Evolutionary conservation across 1,284 basidiomycete genomes (phyloP), one percentile per base, ranked within the genome.

Genomic region (Pisolithus thermaeus): DNA sequence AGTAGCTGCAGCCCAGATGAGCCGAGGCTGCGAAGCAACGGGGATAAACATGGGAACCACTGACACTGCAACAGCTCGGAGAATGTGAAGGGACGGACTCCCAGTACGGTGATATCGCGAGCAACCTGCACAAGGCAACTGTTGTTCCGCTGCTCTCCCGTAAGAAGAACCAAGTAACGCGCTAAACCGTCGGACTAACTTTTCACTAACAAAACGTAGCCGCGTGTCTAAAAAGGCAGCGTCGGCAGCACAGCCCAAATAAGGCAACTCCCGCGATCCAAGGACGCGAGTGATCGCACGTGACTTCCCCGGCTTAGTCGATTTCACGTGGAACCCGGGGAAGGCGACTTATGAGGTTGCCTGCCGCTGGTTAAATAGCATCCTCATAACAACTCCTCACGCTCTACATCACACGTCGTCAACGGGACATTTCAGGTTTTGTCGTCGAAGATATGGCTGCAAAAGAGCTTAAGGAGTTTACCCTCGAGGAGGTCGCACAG

Each of bases 401-500:
- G 12, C 16, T 8, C 30, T 4, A 11, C 11, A 35, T 30, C 30
- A 50, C 45, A 16, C 42, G 4, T 23, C 23, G 20, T 32, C 40
- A 38, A 35, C 41, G 6, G 23, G 16, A 44, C 51, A 38, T 28
- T 3, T 50, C 28, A 36, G 22, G 7, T 16, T 45, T 41, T 35
- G 35, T 20, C 9, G 35, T 12, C 14, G 30, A 32, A 47, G 47
- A 45, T 52, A 73, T 76, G 73, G 62, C 67, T 36, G 47, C 63
- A 39, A 72, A 69, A 39, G 57, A 71, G 45, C 70, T 70, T 56
- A 69, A 56, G 46, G 60, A 67, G 48, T 62, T 68, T 47, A 57
- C 72, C 12, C 52, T 64, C 18, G 73, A 77, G 47, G 74, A 78
- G 52, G 66, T 78, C 41, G 62, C 67, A 27, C 68, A 69, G 57